Evolutionary conservation across 2,329 filamentous ascomycete genomes (phyloP).

Genomic region (Leptosphaerulina australis): DNA sequence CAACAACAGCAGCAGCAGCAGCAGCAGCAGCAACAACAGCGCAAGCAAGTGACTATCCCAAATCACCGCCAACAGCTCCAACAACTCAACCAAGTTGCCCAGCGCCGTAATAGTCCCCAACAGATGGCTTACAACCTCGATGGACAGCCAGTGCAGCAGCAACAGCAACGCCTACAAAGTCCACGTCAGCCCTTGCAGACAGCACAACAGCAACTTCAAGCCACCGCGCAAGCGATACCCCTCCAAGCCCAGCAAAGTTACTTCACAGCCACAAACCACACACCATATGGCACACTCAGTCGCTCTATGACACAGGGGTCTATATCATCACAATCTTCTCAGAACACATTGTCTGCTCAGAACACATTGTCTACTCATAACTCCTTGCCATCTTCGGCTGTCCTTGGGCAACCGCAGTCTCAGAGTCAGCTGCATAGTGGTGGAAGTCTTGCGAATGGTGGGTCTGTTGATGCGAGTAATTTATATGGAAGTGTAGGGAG

Average conservation of each 20-base stretch:
- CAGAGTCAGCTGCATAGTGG: constrained; percentile 24
- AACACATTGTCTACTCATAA: constrained; percentile 20
- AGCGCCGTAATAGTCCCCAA: constrained; percentile 26
- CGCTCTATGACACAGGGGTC: constrained; percentile 31
- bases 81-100: constrained; percentile 29
- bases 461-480: constrained; percentile 24
- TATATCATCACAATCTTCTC: constrained; percentile 19
- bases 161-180: constrained; percentile 24
- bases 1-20: constrained; percentile 25
- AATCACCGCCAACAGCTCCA: constrained; percentile 33
- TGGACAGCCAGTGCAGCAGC: constrained; percentile 27
- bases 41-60: constrained; percentile 14
- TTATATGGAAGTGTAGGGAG: constrained; percentile 26
- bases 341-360: constrained; percentile 20
- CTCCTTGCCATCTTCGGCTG: neutral
- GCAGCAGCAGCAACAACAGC: constrained; percentile 24
- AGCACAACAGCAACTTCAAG: constrained; percentile 31
- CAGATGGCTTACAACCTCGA: constrained; percentile 28
- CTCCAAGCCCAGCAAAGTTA: constrained; percentile 24
- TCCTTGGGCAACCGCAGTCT: constrained; percentile 23
- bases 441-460: constrained; percentile 23
- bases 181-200: constrained; percentile 28
- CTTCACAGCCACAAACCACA: constrained; percentile 31
- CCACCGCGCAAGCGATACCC: constrained; percentile 29
- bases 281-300: constrained; percentile 31